Conservation (phyloP, 2,329 filamentous ascomycete species). For the Fusarium coffeatum region DNA sequence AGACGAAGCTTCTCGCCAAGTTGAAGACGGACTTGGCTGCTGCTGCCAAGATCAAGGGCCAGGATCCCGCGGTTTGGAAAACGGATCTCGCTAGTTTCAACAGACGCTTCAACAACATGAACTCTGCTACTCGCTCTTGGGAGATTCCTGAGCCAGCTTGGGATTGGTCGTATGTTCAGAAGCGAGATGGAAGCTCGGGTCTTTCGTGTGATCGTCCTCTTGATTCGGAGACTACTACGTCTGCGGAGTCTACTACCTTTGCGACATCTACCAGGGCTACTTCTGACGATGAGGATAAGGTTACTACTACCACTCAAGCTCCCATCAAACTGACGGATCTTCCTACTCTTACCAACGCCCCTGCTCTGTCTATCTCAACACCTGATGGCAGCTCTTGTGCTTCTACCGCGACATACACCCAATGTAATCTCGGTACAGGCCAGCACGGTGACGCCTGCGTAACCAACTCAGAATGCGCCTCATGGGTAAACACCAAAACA, state of each 20-base stretch:
- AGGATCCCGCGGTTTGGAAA: too few species aligned
- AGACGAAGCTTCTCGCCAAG: too few species aligned
- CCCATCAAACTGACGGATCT: neutral
- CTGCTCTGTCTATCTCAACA: neutral
- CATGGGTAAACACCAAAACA: conserved; percentile 13
- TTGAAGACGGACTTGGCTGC: too few species aligned
- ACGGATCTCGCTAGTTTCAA: too few species aligned
- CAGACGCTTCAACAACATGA: too few species aligned
- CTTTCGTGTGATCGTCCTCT: neutral
- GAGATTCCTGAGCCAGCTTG: neutral
- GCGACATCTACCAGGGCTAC: neutral
- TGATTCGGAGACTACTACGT: neutral
- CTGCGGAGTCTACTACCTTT: conserved; percentile 2
- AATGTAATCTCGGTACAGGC: neutral
- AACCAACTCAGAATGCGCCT: neutral
- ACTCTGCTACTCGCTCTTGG: too few species aligned
- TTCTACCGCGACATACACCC: neutral
- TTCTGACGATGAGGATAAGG: neutral
- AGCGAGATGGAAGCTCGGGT: conserved; percentile 3
- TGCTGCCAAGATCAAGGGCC: too few species aligned
- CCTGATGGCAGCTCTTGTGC: conserved; percentile 15
- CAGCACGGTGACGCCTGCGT: neutral
- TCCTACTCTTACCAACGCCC: conserved; percentile 4
- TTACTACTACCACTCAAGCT: neutral
- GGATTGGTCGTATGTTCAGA: neutral